Conservation (phyloP, 129 eudicot species). For the Artemisia annua region DNA sequence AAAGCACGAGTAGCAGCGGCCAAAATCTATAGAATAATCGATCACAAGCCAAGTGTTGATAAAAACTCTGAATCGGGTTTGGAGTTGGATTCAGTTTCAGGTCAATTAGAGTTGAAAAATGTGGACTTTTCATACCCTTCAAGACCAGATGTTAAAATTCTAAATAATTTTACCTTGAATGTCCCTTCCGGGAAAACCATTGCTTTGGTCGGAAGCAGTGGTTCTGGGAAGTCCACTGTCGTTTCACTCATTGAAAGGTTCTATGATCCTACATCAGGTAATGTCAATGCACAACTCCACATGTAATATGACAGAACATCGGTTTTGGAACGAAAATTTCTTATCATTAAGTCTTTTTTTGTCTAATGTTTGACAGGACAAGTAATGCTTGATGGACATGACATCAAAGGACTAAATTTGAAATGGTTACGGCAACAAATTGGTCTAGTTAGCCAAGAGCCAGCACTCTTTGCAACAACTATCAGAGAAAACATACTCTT, state of each 20-base stretch:
- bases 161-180: slow-evolving; percentile 56
- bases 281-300: slow-evolving; percentile 20
- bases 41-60: slow-evolving; percentile 79
- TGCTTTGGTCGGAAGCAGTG: slow-evolving; percentile 97
- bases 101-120: slow-evolving; percentile 72
- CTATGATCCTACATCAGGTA: slow-evolving; percentile 94
- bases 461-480: slow-evolving; percentile 94
- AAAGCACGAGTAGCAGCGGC: slow-evolving; percentile 97
- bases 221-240: slow-evolving; percentile 94
- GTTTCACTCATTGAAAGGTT: slow-evolving; percentile 95
- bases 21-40: slow-evolving; percentile 72
- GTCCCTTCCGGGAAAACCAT: slow-evolving; percentile 97
- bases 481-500: slow-evolving; percentile 92
- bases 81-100: slow-evolving; percentile 74
- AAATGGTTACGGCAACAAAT: slow-evolving; percentile 95
- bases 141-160: slow-evolving; percentile 71
- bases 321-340: slow-evolving; percentile 8
- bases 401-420: slow-evolving; percentile 76
- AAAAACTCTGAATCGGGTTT: slow-evolving; percentile 62
- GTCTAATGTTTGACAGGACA: slow-evolving; percentile 51
- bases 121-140: slow-evolving; percentile 89
- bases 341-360: slow-evolving; percentile 5
- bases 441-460: slow-evolving; percentile 98
- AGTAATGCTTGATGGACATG: slow-evolving; percentile 86
- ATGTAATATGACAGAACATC: slow-evolving; percentile 15